Base-by-base conservation (phyloP, 495 filamentous ascomycete genomes). In the Diplogelasinospora grovesii region DNA sequence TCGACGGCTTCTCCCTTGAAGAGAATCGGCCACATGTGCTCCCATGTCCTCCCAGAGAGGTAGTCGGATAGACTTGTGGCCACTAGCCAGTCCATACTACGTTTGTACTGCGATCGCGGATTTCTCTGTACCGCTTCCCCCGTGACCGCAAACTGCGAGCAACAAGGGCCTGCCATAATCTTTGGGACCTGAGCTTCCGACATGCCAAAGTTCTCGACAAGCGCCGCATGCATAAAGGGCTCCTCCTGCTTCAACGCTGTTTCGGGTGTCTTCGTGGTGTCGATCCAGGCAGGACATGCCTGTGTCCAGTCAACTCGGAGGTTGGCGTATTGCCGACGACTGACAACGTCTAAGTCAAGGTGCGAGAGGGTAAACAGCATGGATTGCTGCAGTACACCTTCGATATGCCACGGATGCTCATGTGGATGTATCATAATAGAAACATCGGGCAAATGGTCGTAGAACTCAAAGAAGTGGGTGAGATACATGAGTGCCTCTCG, bases 401-500 rank as follows among this genome's bases (percentile, higher is more conserved):
- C 66, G 48, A 85, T 81, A 49, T 88, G 83, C 77, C 81, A 85
- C 4, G 78, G 70, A 24, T 50, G 70, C 39, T 77, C 73, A 43
- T 86, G 81, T 5, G 75, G 68, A 46, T 88, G 83, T 65, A 81
- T 80, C 57, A 88, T 83, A 31, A 85, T 71, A 13, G 74, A 56
- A 46, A 85, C 65, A 41, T 86, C 83, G 5, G 82, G 75, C 3
- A 87, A 63, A 3, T 68, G 42, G 39, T 85, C 72, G 61, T 87
- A 89, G 57, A 80, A 72, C 51, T 86, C 80, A 53, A 84, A 75
- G 46, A 86, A 73, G 49, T 80, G 86, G 34, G 73, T 80, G 37
- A 85, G 63, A 53, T 89, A 89, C 7, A 82, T 68, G 69, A 87
- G 80, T 10, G 80, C 84, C 55, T 89, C 84, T 48, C 86, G 77